Evolutionary conservation across 1,139 yeast species (phyloP), one percentile per base, ranked within the genome.

Genomic region (Hemisphaericaspora lyxosophila): DNA sequence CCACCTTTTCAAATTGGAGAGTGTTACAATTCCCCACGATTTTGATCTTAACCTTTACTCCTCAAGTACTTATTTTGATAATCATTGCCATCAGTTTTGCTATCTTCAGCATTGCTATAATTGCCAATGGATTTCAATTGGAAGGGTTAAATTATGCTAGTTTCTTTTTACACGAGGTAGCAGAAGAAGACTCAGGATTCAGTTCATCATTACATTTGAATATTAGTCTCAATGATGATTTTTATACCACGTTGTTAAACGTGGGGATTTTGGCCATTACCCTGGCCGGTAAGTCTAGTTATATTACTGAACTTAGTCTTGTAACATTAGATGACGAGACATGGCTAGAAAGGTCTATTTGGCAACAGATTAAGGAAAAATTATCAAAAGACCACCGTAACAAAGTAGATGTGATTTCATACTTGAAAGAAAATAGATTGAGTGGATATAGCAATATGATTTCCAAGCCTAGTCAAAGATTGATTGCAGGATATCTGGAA

Each of bases 201-300:
- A 6, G n/a, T 9, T 8, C n/a, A 5, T 38, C 49, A n/a, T 36
- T 43, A 8, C 36, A 62, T 60, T 49, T 54, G 57, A 42, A 59
- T 41, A 38, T 62, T 5, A 48, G 62, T 24, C 55, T 75, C 40
- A 58, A 69, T 36, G 89, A 83, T 53, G 92, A 84, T 54, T 85
- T 84, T 51, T 80, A 80, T 54, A 70, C 83, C 1, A 77, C 82
- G 0, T 59, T 82, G 40, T 66, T 78, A 48, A 78, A 78, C 47
- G 57, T 80, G 35, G 88, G 89, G 0, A 67, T 77, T 40, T 64
- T 83, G 36, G 80, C 86, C 5, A 71, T 83, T 26, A 76, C 83
- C 7, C 79, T 83, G 45, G 82, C 86, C 0, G 82, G 86, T 2
- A 75, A 73, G 44, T 76, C 81, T 13, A 79, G 85, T 44, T 84